A percentile compares a stretch with the other conserved stretches of the same genome.
These are phyloP conservation scores for Xylariaceae sp. DNA, from an alignment of 2,329 filamentous ascomycete species.

Conservation along the genomic window DNA sequence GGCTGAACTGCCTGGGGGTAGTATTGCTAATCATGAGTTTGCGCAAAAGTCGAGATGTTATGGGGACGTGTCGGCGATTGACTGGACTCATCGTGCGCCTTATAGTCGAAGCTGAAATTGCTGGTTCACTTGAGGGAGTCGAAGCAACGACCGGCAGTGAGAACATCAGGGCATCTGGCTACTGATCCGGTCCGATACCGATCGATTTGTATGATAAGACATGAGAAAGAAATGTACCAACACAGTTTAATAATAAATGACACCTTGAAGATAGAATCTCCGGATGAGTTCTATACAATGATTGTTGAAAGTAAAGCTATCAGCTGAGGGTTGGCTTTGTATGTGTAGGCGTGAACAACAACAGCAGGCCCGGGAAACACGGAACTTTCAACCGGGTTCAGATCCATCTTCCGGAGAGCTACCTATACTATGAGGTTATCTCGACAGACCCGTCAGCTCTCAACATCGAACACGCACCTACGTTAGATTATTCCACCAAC, in stretches of 20 bases:
- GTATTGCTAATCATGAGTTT: slow-evolving; percentile 37
- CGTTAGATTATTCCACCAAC: slow-evolving; percentile 19
- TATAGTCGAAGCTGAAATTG: neutral
- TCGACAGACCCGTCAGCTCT: neutral
- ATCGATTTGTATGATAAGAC: too few relatives aligned
- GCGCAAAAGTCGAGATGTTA: slow-evolving; percentile 38
- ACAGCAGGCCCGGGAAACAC: neutral
- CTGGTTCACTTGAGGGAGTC: neutral
- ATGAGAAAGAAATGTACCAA: too few relatives aligned
- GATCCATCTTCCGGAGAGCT: neutral
- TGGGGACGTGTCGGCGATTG: slow-evolving; percentile 35
- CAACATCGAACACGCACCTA: too few relatives aligned
- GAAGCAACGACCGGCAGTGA: neutral
- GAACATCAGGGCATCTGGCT: too few relatives aligned
- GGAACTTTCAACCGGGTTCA: neutral
- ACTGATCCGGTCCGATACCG: too few relatives aligned
- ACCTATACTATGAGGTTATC: neutral
- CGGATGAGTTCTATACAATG: too few relatives aligned
- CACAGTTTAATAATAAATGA: too few relatives aligned
- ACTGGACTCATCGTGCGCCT: slow-evolving; percentile 34
- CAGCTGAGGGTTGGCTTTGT: too few relatives aligned
- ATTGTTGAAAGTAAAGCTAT: too few relatives aligned
- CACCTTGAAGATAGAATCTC: too few relatives aligned
- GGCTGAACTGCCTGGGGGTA: slow-evolving; percentile 33
- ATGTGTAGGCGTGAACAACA: neutral